Percentiles rank a stretch among this genome's conserved stretches.
Conservation (phyloP, 768 basidiomycete genomes). For the Boletus eberwhitei region DNA sequence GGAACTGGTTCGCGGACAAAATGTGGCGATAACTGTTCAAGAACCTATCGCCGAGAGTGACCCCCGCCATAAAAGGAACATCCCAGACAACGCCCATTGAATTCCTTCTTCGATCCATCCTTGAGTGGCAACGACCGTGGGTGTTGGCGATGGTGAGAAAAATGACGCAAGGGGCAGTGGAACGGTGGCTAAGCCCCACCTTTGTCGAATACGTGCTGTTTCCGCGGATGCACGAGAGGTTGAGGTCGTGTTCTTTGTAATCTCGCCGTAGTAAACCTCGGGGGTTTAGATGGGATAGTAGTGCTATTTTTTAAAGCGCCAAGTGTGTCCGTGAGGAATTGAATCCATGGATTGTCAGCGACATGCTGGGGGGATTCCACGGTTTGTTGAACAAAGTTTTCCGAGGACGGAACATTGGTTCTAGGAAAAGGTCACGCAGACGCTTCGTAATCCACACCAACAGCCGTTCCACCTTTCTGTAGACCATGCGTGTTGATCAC, state of each 20-base stretch:
- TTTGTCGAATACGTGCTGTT: constrained; percentile 40
- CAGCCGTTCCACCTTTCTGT: constrained; percentile 74
- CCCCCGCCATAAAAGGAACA: constrained; percentile 90
- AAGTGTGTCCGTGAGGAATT: constrained; percentile 46
- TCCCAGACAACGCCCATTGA: constrained; percentile 97
- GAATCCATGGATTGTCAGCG: constrained; percentile 41
- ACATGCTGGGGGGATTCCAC: constrained; percentile 24
- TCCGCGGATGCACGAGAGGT: constrained; percentile 33
- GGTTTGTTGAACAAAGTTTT: neutral
- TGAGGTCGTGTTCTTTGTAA: constrained; percentile 81
- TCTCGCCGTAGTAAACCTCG: constrained; percentile 88
- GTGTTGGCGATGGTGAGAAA: constrained; percentile 32
- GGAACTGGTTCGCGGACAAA: neutral
- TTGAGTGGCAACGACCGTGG: constrained; percentile 25
- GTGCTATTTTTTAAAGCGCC: constrained; percentile 56
- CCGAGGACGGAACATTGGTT: constrained; percentile 41
- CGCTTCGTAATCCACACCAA: constrained; percentile 58
- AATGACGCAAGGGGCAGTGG: constrained; percentile 57
- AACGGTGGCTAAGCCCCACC: constrained; percentile 80
- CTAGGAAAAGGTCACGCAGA: constrained; percentile 60
- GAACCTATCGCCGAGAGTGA: constrained; percentile 61
- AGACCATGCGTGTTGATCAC: constrained; percentile 86
- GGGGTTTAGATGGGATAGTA: constrained; percentile 63
- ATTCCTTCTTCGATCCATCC: constrained; percentile 69
- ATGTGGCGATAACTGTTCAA: neutral